Base-by-base conservation (phyloP, 257 asterid species). In the Primulina tabacum region DNA sequence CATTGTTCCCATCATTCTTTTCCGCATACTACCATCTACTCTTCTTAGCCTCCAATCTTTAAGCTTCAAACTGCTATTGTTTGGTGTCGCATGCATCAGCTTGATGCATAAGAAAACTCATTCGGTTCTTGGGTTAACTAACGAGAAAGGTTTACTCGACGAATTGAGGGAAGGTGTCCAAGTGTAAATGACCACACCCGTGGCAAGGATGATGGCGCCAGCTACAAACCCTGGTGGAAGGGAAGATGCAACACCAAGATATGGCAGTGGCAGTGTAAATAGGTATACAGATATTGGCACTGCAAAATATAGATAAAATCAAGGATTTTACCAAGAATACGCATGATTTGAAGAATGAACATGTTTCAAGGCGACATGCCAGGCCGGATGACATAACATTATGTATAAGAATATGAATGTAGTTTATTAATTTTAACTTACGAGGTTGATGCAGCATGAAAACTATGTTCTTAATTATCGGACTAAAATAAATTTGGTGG, bases 221-320 rank as follows among this genome's bases (percentile, higher is more conserved):
- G 82, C 85, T 61, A 90, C 82, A 77, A 93, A 93, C 40, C 99
- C 93, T 2, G 89, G 89, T 61, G 99, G 99, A 55, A 93, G 96
- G 76, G 92, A 76, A 55, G 99, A 88, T 11, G 90, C 89, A 1
- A 81, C 90, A 16, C 94, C 96, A 32, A 90, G 89, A 82, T 87
- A 91, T 40, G 99, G 99, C 76, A 93, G 72, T 0, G 99, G 97
- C 75, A 90, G 76, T 38, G 99, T 93, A 88, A 93, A 93, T 68
- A 93, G 62, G 77, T 80, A 86, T 53, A 93, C 96, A 0, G 99
- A 77, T 74, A 93, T 73, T 6, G 99, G 97, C 68, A 93, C 99
- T 93, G 81, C 83, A 78, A 69, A 26, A 29, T 6, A 76, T 20
- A 71, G 16, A 6, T 28, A 69, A 67, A 75, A 60, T n/a, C 14